These are phyloP conservation scores for Coemansia sp. DNA, from an alignment of 371 early-diverging fungal genomes.

Conservation along the genomic window DNA sequence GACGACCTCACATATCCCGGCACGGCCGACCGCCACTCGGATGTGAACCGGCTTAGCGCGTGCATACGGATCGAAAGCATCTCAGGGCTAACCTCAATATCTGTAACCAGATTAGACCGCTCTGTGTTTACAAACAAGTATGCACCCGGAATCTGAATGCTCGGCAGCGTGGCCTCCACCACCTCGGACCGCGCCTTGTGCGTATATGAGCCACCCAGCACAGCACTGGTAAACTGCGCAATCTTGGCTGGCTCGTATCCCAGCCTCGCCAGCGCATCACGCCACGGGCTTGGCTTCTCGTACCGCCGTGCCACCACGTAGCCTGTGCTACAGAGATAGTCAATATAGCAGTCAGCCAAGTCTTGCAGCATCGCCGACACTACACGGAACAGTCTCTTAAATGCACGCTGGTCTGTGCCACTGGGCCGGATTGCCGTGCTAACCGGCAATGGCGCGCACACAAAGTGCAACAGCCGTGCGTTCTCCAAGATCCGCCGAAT, in stretches of 20 bases:
- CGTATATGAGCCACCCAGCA: slow-evolving; percentile 9
- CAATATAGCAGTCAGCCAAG: slow-evolving; percentile 45
- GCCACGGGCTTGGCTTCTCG: slow-evolving; percentile 33
- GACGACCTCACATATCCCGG: slow-evolving; percentile 48
- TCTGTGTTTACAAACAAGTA: slow-evolving; percentile 49
- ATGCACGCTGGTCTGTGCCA: slow-evolving; percentile 27
- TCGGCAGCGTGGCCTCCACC: slow-evolving; percentile 19
- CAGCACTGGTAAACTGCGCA: slow-evolving; percentile 12
- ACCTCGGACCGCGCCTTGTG: slow-evolving; percentile 4
- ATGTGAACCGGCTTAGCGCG: slow-evolving; percentile 45
- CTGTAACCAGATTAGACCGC: slow-evolving; percentile 46
- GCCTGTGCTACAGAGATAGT: slow-evolving; percentile 47
- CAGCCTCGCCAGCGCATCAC: slow-evolving; percentile 27
- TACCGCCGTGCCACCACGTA: slow-evolving; percentile 40
- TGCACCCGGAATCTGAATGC: slow-evolving; percentile 36
- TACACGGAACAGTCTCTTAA: slow-evolving; percentile 30
- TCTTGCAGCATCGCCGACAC: slow-evolving; percentile 48
- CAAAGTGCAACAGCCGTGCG: slow-evolving; percentile 45
- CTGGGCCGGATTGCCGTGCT: slow-evolving; percentile 28
- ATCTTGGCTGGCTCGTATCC: slow-evolving; percentile 31
- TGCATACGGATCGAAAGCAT: slow-evolving; percentile 49
- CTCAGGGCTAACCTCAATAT: slow-evolving; percentile 42
- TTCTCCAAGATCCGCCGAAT: slow-evolving; percentile 41
- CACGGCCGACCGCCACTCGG: slow-evolving; percentile 51
- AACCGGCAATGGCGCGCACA: slow-evolving; percentile 46